Evolutionary conservation across 495 filamentous ascomycete genomes (phyloP).

Genomic region (Peziza echinospora): DNA sequence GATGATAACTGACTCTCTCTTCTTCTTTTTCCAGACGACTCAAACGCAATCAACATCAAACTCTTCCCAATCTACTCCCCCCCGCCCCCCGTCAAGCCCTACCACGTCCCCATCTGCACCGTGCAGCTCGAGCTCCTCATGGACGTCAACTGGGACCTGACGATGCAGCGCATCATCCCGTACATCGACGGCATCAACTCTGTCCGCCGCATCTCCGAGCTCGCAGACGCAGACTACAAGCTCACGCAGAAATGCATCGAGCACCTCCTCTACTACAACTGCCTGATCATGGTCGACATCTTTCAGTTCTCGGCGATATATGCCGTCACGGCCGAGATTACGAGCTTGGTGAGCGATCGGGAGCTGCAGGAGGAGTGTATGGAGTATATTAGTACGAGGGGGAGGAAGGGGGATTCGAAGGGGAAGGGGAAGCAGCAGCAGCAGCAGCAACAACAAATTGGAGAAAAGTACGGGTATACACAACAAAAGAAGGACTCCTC

Average conservation of each 20-base stretch:
- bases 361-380: slow-evolving; percentile 68
- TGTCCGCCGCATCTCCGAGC: slow-evolving; percentile 59
- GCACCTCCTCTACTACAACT: slow-evolving; percentile 79
- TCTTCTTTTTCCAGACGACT: too few relatives aligned
- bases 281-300: slow-evolving; percentile 66
- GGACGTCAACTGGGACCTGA: slow-evolving; percentile 80
- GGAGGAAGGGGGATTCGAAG: too few relatives aligned
- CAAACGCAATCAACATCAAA: slow-evolving; percentile 91
- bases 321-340: slow-evolving; percentile 56
- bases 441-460: too few relatives aligned
- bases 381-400: slow-evolving; percentile 57
- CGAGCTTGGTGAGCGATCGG: slow-evolving; percentile 44
- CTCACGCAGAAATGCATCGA: slow-evolving; percentile 65
- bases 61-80: slow-evolving; percentile 65
- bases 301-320: slow-evolving; percentile 88
- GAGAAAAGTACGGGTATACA: slow-evolving; percentile 8
- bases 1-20: too few relatives aligned
- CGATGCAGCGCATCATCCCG: slow-evolving; percentile 56
- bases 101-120: slow-evolving; percentile 79
- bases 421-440: too few relatives aligned
- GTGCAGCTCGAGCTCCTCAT: slow-evolving; percentile 53
- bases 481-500: too few relatives aligned
- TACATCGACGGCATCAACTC: slow-evolving; percentile 79
- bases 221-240: slow-evolving; percentile 64
- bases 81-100: slow-evolving; percentile 55